These are phyloP conservation scores for Porodaedalea pini DNA, from an alignment of 1,284 basidiomycete genomes.

Conservation along the genomic window DNA sequence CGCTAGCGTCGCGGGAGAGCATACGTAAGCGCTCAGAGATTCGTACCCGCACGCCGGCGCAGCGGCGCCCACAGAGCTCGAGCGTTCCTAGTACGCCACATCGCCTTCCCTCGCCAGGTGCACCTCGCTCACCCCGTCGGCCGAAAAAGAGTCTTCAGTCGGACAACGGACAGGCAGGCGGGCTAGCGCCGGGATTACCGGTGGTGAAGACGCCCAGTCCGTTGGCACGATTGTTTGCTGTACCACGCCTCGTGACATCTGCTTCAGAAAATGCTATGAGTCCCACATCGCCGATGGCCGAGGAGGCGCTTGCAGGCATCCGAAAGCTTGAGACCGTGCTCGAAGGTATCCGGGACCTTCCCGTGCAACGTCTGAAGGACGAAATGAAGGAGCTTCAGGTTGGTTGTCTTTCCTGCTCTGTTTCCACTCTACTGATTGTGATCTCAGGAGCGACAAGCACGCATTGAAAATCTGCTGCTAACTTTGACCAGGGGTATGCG, in stretches of 20 bases:
- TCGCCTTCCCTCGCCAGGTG: conserved; percentile 3
- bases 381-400: conserved; percentile 82
- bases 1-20: conserved; percentile 42
- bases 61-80: neutral
- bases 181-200: conserved; percentile 22
- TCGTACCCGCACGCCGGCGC: conserved; percentile 12
- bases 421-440: conserved; percentile 8
- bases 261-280: conserved; percentile 15
- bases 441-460: conserved; percentile 67
- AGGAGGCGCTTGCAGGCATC: conserved; percentile 37
- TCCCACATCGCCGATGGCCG: conserved; percentile 27
- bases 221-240: conserved; percentile 47
- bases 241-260: conserved; percentile 24
- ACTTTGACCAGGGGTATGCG: conserved; percentile 45
- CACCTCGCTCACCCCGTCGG: conserved; percentile 7
- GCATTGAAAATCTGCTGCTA: conserved; percentile 68
- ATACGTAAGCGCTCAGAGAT: conserved; percentile 17
- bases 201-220: conserved; percentile 45
- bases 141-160: conserved; percentile 3
- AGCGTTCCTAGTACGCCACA: conserved; percentile 9
- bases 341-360: conserved; percentile 58
- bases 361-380: conserved; percentile 61
- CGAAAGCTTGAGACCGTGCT: conserved; percentile 56
- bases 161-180: conserved; percentile 24
- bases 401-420: conserved; percentile 22